phyloP scores from a whole-genome alignment of 257 asterid genomes.

The Ehretia macrophylla region DNA sequence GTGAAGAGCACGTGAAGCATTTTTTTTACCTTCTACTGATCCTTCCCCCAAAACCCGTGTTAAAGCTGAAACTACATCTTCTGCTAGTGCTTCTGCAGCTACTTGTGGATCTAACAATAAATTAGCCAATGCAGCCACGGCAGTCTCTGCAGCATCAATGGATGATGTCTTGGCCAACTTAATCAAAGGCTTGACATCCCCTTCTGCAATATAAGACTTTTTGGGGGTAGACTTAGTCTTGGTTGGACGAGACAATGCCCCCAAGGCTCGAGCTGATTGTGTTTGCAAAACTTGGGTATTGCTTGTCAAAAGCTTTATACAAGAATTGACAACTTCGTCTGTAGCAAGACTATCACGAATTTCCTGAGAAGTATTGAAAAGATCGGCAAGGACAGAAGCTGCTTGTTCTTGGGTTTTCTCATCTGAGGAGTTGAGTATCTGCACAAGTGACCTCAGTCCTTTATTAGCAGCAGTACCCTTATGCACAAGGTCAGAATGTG shows the following conservation, averaged over 20 bases:
- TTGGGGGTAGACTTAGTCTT: constrained; percentile 34
- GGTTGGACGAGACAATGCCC: constrained; percentile 63
- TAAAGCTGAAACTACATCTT: constrained; percentile 77
- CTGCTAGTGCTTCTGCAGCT: constrained; percentile 79
- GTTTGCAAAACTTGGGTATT: constrained; percentile 58
- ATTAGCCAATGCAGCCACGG: constrained; percentile 77
- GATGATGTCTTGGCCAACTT: constrained; percentile 67
- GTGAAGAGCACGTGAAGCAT: constrained; percentile 71
- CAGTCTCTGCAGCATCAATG: constrained; percentile 72
- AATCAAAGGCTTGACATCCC: constrained; percentile 63
- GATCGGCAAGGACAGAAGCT: constrained; percentile 67
- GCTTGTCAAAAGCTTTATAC: constrained; percentile 61
- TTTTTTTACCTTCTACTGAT: constrained; percentile 63
- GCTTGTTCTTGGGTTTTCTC: constrained; percentile 68
- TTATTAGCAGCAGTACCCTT: constrained; percentile 56
- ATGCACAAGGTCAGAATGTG: constrained; percentile 54
- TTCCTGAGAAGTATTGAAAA: constrained; percentile 58
- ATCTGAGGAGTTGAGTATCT: constrained; percentile 68
- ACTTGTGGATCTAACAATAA: constrained; percentile 58
- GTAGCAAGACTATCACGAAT: constrained; percentile 62
- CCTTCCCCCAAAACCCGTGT: constrained; percentile 70
- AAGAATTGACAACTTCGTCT: constrained; percentile 63
- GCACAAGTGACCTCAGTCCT: constrained; percentile 73
- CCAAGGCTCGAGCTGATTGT: constrained; percentile 72
- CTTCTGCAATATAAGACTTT: constrained; percentile 61